Conservation (phyloP, 768 basidiomycete genomes). For the Sporobolomyces phaffii region DNA sequence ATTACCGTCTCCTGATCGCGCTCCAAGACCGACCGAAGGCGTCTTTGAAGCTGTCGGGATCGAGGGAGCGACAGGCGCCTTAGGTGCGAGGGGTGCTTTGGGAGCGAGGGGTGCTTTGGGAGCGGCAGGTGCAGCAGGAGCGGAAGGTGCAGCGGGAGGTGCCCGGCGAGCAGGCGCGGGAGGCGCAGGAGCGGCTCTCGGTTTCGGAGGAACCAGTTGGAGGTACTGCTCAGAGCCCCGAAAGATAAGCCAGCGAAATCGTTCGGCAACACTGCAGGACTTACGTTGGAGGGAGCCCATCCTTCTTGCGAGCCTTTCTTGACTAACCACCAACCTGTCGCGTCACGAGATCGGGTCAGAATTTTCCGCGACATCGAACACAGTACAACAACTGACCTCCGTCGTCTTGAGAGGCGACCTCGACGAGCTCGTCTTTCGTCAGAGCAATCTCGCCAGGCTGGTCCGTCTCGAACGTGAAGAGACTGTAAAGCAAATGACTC, state of each 20-base stretch:
- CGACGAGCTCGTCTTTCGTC: slow-evolving; percentile 83
- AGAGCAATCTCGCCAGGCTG: slow-evolving; percentile 87
- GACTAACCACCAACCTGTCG: slow-evolving; percentile 86
- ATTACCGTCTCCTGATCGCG: slow-evolving; percentile 56
- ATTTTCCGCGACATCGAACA: too few relatives aligned
- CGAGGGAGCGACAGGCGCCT: slow-evolving; percentile 39
- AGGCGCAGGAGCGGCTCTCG: slow-evolving; percentile 50
- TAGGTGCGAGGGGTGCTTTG: slow-evolving; percentile 46
- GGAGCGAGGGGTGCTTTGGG: slow-evolving; percentile 43
- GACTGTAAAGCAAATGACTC: neutral
- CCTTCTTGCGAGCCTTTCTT: slow-evolving; percentile 75
- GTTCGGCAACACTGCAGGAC: slow-evolving; percentile 7
- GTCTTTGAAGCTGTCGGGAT: slow-evolving; percentile 27
- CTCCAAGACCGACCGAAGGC: slow-evolving; percentile 32
- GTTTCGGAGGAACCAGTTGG: slow-evolving; percentile 68
- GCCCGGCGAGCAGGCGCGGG: slow-evolving; percentile 10
- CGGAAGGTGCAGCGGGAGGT: slow-evolving; percentile 26
- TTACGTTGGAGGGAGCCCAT: slow-evolving; percentile 73
- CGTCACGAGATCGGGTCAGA: too few relatives aligned
- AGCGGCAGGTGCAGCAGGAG: slow-evolving; percentile 34
- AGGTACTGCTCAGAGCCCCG: slow-evolving; percentile 34
- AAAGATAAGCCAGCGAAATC: neutral
- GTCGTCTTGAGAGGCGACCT: slow-evolving; percentile 82
- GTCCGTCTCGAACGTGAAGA: slow-evolving; percentile 79
- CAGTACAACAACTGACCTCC: slow-evolving; percentile 61